Base-by-base conservation (phyloP, 2,329 filamentous ascomycete species). In the Diaporthe sp. region DNA sequence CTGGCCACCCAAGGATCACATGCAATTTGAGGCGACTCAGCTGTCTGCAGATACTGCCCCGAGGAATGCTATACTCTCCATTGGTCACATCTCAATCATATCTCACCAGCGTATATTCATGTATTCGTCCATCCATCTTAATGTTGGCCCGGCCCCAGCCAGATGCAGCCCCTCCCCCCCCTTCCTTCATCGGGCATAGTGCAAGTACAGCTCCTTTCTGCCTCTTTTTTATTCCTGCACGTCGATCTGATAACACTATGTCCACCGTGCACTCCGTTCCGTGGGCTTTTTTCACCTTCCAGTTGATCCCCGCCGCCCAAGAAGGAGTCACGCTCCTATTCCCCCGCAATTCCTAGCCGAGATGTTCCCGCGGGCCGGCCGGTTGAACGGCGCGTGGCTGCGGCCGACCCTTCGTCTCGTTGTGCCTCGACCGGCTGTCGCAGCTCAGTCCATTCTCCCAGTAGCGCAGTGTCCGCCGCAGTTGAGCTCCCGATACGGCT, bases 121-220 rank as follows among this genome's bases (percentile, higher is more conserved):
- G 22, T 47, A 13, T 22, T 32, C 25, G 25, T 4, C 22, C 17
- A 30, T 44, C 25, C 27, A 65, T 17, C 25, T 47, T 7, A 30
- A 56, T 66, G 42, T 27, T 30, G 61, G 25, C 39, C 39, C 15
- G 61, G 42, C 19, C 61, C 61, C 61, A 65, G 42, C 61, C 61
- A 65, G n/a, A 32, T 65, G 61, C 19, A 32, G 42, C 61, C 61
- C 61, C 61, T 66, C 44, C 51, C 27, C 61, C 27, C n/a, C n/a
- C n/a, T n/a, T n/a, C n/a, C n/a, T n/a, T 66, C 42, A 51, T 50
- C 30, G 30, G 61, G 61, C 17, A 50, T 66, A 44, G 61, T 44
- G 32, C 42, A 50, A 12, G 13, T 12, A 51, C 61, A 51, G 42
- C 44, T 32, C 61, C 2, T 35, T 13, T 66, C 12, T 66, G 12